A percentile compares a stretch with the other conserved stretches of the same genome.
Conservation (phyloP, 441 rosid species). For the Croton setiger region DNA sequence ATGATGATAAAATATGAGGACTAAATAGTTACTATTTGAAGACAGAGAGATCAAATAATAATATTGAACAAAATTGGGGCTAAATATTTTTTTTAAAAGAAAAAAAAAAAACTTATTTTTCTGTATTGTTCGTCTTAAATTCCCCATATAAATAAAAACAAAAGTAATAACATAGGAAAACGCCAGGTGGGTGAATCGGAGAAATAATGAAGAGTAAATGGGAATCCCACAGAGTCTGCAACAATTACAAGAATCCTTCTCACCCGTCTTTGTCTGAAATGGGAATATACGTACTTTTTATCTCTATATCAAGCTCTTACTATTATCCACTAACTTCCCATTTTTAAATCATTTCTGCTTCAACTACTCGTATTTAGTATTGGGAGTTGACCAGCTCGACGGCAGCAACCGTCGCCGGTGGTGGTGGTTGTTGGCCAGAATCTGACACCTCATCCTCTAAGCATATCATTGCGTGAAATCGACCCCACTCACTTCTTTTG, state of each 20-base stretch:
- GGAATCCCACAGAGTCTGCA: conserved; percentile 18
- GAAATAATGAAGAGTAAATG: background rate
- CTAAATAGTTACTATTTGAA: no score
- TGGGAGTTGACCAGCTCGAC: conserved; percentile 10
- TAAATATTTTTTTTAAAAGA: no score
- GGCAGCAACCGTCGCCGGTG: background rate
- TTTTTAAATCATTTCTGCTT: background rate
- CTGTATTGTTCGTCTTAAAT: no score
- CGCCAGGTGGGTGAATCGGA: conserved; percentile 6
- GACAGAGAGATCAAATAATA: no score
- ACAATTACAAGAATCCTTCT: background rate
- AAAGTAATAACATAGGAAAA: background rate
- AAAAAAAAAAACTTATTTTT: no score
- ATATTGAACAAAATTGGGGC: no score
- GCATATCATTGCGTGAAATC: background rate
- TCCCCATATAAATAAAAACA: no score
- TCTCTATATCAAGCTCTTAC: background rate
- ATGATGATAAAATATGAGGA: no score
- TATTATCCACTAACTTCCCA: background rate
- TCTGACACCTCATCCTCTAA: conserved; percentile 2
- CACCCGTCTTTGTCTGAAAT: background rate
- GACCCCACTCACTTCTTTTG: background rate
- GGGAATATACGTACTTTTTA: conserved; percentile 5
- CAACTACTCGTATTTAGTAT: background rate
- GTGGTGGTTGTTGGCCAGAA: conserved; percentile 17